Evolutionary conservation across 1,139 yeast species (phyloP).

Genomic region (Hansenula sp.): DNA sequence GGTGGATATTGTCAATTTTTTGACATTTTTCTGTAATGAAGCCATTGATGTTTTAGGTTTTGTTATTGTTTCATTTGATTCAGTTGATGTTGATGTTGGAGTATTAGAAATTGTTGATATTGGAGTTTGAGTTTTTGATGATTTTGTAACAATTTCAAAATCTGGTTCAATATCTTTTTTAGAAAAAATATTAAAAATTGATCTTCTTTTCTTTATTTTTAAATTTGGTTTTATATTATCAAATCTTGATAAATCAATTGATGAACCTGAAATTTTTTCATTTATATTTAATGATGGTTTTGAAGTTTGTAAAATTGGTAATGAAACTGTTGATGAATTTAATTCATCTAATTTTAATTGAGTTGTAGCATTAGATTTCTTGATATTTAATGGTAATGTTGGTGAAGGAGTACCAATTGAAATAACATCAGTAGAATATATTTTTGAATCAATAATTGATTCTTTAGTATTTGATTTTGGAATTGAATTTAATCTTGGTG

Average conservation of each 20-base stretch:
- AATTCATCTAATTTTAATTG: not conserved
- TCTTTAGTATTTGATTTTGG: constrained; percentile 14
- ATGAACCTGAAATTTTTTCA: constrained; percentile 4
- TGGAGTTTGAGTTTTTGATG: not conserved
- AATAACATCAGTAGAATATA: not conserved
- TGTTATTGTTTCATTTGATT: not conserved
- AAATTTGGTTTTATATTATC: constrained; percentile 7
- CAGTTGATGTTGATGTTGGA: constrained; percentile 1
- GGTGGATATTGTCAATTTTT: constrained; percentile 14
- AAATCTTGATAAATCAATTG: constrained; percentile 7
- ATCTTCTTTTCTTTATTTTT: constrained; percentile 22
- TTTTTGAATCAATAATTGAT: not conserved
- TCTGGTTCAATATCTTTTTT: constrained; percentile 15
- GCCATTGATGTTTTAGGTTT: constrained; percentile 14
- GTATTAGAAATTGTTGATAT: not conserved
- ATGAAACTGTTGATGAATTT: constrained; percentile 3
- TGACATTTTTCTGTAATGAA: constrained; percentile 17
- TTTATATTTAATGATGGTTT: constrained; percentile 5
- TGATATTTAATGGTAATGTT: constrained; percentile 3
- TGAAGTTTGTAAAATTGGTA: constrained; percentile 3
- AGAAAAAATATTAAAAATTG: constrained; percentile 25
- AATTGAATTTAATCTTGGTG: not conserved
- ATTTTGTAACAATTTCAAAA: constrained; percentile 20
- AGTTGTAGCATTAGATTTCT: not conserved
- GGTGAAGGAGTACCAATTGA: constrained; percentile 1